Percentiles rank a stretch among this genome's conserved stretches.
phyloP scores from a whole-genome alignment of 2,329 filamentous ascomycete genomes.

The Penicillium oxalicum region DNA sequence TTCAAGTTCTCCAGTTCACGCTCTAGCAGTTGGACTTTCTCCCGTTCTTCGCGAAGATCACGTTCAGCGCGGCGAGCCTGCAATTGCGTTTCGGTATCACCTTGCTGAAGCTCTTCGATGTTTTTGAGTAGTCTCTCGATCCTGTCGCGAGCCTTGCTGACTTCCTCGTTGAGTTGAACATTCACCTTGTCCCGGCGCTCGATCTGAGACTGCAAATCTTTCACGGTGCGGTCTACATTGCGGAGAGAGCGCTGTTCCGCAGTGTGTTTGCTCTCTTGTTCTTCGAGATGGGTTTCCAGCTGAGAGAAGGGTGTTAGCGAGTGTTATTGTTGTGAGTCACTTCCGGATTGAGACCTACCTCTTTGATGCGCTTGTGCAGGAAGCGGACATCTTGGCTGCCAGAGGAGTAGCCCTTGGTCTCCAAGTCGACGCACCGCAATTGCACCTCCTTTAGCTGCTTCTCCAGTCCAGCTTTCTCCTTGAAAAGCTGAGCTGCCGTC shows the following conservation, averaged over 20 bases:
- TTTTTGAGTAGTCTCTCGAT: slow-evolving; percentile 80
- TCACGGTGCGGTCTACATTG: slow-evolving; percentile 88
- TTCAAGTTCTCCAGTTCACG: slow-evolving; percentile 83
- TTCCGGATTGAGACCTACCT: slow-evolving; percentile 55
- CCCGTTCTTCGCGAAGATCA: slow-evolving; percentile 80
- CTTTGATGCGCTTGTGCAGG: slow-evolving; percentile 87
- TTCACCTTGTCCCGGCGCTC: slow-evolving; percentile 90
- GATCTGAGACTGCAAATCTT: slow-evolving; percentile 86
- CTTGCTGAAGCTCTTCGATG: slow-evolving; percentile 89
- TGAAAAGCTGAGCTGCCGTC: slow-evolving; percentile 70
- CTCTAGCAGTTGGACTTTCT: slow-evolving; percentile 75
- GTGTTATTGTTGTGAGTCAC: not conserved
- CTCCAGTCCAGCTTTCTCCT: slow-evolving; percentile 83
- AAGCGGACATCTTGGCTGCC: slow-evolving; percentile 94
- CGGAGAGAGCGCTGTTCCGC: slow-evolving; percentile 81
- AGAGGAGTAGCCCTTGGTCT: slow-evolving; percentile 94
- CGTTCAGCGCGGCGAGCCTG: slow-evolving; percentile 79
- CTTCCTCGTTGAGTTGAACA: slow-evolving; percentile 71
- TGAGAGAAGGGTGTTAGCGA: slow-evolving; percentile 37
- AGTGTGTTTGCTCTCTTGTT: slow-evolving; percentile 70
- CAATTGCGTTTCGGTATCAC: slow-evolving; percentile 75
- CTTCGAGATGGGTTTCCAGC: slow-evolving; percentile 82
- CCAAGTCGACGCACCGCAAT: slow-evolving; percentile 81
- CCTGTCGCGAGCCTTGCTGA: slow-evolving; percentile 81
- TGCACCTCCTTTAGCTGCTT: slow-evolving; percentile 88